Base-by-base conservation (phyloP, 495 filamentous ascomycete species). In the Penicillium canariense region DNA sequence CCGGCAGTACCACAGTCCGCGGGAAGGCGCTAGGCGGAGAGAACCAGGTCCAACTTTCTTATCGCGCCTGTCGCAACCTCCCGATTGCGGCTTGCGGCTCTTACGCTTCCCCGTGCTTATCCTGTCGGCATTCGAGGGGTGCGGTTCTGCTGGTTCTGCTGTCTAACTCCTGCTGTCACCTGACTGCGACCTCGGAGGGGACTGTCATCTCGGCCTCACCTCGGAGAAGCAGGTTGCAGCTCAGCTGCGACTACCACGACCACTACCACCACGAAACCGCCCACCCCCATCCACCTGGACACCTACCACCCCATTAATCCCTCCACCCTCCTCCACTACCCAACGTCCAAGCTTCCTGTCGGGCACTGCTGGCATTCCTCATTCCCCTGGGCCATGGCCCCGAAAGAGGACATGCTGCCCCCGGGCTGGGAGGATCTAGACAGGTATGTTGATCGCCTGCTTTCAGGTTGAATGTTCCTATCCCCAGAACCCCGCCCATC, bases 401-500 rank as follows among this genome's bases (percentile, higher is more conserved):
- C 72, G 62, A 75, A 73, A 65, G 75, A 76, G 67, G 75, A 75
- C 54, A 67, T 70, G 70, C 64, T 78, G 65, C 73, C 73, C 60
- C 73, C 71, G 67, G 73, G 69, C 59, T 78, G 75, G 75, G 74
- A 75, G 48, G 68, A 75, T 65, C 63, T 75, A 59, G 71, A 77
- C 60, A 77, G 74, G 75, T 78, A 73, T 61, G 73, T 56, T 57
- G 55, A 59, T 60, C 59, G 23, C 51, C 48, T 54, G 31, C 55
- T 65, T 50, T 54, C 56, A 20, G 28, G 22, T 26, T 46, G 14
- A 25, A n/a, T n/a, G n/a, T n/a, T n/a, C n/a, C n/a, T n/a, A n/a
- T n/a, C n/a, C n/a, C n/a, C n/a, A n/a, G n/a, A n/a, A n/a, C n/a
- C n/a, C 48, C 36, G 11, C 20, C 22, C 28, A 14, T 32, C 25